phyloP scores from a whole-genome alignment of 1,139 yeast genomes.

The Suhomyces bokatorum region DNA sequence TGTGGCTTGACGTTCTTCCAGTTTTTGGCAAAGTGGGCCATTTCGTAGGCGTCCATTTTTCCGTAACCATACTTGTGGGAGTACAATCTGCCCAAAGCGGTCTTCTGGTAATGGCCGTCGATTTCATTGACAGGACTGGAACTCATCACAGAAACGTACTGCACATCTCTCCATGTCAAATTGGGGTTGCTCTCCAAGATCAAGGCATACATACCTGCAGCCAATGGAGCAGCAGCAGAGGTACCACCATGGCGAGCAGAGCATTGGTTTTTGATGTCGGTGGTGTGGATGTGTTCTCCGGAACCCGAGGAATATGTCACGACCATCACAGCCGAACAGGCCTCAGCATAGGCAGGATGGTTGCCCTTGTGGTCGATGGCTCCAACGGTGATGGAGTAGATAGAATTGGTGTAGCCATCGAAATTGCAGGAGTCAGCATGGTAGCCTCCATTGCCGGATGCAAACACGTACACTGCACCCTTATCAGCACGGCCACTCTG shows the following conservation, averaged over 20 bases:
- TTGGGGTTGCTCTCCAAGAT: constrained; percentile 80
- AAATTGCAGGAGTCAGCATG: constrained; percentile 89
- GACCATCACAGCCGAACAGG: constrained; percentile 95
- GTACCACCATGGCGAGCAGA: constrained; percentile 88
- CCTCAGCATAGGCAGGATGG: constrained; percentile 88
- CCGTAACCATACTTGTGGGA: constrained; percentile 94
- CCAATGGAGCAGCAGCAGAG: constrained; percentile 98
- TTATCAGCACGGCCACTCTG: constrained; percentile 77
- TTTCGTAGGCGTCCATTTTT: constrained; percentile 75
- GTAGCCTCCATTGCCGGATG: constrained; percentile 91
- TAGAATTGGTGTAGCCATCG: constrained; percentile 96
- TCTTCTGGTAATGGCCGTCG: constrained; percentile 70
- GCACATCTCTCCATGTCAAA: constrained; percentile 95
- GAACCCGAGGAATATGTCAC: constrained; percentile 93
- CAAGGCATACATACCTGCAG: constrained; percentile 89
- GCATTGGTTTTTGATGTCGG: constrained; percentile 78
- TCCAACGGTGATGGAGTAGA: constrained; percentile 92
- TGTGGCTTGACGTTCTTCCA: constrained; percentile 92
- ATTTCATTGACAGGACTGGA: constrained; percentile 67
- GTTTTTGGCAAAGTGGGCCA: constrained; percentile 71
- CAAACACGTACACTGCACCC: constrained; percentile 93
- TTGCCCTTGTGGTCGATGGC: constrained; percentile 84
- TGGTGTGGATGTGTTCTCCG: constrained; percentile 86
- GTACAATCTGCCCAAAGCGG: constrained; percentile 63
- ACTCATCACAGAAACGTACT: constrained; percentile 73